Base-by-base conservation (phyloP, 2,329 filamentous ascomycete species). In the Fusarium globosum region DNA sequence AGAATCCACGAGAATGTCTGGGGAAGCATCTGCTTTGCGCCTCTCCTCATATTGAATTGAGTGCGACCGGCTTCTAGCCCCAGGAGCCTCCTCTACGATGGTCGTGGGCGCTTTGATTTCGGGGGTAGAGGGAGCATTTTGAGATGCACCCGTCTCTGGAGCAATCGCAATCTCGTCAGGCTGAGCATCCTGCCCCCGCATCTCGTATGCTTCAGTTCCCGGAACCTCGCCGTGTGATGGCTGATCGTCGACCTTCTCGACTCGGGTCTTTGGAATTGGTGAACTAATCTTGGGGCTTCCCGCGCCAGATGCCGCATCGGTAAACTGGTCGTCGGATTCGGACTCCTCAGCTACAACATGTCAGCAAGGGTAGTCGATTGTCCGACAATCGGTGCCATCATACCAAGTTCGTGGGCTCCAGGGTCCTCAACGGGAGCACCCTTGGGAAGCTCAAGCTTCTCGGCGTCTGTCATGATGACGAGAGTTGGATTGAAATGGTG, bases 271-370 rank as follows among this genome's bases (percentile, higher is more conserved):
- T n/a, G 89, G 90, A 61, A 90, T 86, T 26, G 89, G 87, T 20
- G 88, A 88, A 69, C 79, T 81, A 45, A 80, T 77, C 11, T 80
- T 82, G 14, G 82, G 84, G 79, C 81, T 88, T 74, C 76, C 81
- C 65, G 79, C 84, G 63, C 81, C 86, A 39, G 89, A 91, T 61
- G 88, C 88, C 39, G 91, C 90, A 79, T 93, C 91, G 57, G 89
- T 92, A 81, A 91, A 93, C 82, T 92, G 91, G 74, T 93, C 91
- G 51, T 92, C 91, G 35, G 89, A 91, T 71, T 92, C 91, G 55
- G 90, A 91, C 36, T 84, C 85, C 68, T 88, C 88, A 82, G 80
- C 81, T 81, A 48, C 28, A 30, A 41, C 38, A 59, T 58, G 75
- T 82, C 71, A 83, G 79, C 63, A 70, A 49, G 30, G 23, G 21